Conservation (phyloP, 768 basidiomycete genomes). For the Udeniomyces megalosporus region DNA sequence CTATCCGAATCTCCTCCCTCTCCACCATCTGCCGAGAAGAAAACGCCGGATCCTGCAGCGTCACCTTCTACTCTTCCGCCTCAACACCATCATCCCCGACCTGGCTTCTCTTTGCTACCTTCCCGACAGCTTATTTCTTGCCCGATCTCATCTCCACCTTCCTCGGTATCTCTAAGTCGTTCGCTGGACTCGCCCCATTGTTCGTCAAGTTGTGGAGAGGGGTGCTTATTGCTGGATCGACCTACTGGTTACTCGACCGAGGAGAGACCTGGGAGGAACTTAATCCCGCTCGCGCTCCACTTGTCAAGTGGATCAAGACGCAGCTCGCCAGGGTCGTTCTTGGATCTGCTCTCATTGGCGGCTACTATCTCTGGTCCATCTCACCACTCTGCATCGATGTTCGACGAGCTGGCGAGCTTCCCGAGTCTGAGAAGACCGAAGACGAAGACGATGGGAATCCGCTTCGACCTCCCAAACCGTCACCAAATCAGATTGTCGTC, state of each 20-base stretch:
- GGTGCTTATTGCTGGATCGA: conserved; percentile 43
- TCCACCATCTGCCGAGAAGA: conserved; percentile 91
- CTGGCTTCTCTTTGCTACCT: conserved; percentile 41
- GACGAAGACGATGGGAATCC: conserved; percentile 10
- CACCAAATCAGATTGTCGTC: conserved; percentile 33
- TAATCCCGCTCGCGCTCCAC: conserved; percentile 22
- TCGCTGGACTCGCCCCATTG: conserved; percentile 51
- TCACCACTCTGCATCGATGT: conserved; percentile 62
- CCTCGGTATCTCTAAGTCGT: conserved; percentile 50
- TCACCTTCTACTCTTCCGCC: conserved; percentile 73
- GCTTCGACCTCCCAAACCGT: conserved; percentile 17
- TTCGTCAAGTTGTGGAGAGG: conserved; percentile 42
- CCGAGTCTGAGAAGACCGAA: conserved; percentile 5
- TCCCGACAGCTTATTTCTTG: conserved; percentile 41
- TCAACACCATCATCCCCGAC: conserved; percentile 50
- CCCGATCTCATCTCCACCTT: conserved; percentile 45
- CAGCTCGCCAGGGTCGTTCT: conserved; percentile 44
- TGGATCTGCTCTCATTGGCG: conserved; percentile 33
- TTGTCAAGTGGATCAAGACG: conserved; percentile 43
- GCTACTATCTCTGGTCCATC: conserved; percentile 51
- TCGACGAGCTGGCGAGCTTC: conserved; percentile 26
- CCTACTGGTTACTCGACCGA: conserved; percentile 74
- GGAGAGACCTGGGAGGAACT: conserved; percentile 38
- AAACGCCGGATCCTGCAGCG: conserved; percentile 63
- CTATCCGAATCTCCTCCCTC: conserved; percentile 56